These are phyloP conservation scores for Metarhizium album DNA, from an alignment of 2,329 filamentous ascomycete genomes.

Conservation along the genomic window DNA sequence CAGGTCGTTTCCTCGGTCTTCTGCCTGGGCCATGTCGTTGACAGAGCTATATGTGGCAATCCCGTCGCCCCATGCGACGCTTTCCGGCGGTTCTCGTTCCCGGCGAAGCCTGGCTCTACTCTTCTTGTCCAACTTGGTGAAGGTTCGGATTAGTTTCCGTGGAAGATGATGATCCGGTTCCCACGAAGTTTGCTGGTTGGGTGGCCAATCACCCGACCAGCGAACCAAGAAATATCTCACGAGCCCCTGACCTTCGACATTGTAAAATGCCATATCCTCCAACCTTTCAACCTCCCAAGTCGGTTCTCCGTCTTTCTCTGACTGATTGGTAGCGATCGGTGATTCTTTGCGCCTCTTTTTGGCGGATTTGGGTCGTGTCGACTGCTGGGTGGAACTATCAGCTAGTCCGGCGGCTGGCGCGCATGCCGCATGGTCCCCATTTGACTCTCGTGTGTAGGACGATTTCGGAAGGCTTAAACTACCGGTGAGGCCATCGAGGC, in stretches of 20 bases:
- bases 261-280: conserved; percentile 28
- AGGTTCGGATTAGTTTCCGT: conserved; percentile 28
- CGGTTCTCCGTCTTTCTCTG: conserved; percentile 12
- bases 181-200: conserved; percentile 46
- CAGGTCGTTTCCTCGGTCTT: neutral
- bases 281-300: conserved; percentile 34
- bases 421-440: neutral
- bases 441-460: neutral
- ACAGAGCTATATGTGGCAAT: conserved; percentile 16
- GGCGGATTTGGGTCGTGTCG: neutral
- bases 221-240: conserved; percentile 40
- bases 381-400: neutral
- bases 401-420: neutral
- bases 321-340: neutral
- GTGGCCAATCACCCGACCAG: conserved; percentile 47
- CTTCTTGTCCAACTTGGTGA: conserved; percentile 20
- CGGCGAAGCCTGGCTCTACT: conserved; percentile 10
- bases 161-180: conserved; percentile 44
- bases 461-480: neutral
- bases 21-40: conserved; percentile 8
- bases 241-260: conserved; percentile 23
- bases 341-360: conserved; percentile 1
- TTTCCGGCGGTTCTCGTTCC: neutral
- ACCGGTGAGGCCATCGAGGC: neutral
- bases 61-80: too few species aligned